phyloP scores from a whole-genome alignment of 2,329 filamentous ascomycete genomes.

The Colletotrichum coccodes region DNA sequence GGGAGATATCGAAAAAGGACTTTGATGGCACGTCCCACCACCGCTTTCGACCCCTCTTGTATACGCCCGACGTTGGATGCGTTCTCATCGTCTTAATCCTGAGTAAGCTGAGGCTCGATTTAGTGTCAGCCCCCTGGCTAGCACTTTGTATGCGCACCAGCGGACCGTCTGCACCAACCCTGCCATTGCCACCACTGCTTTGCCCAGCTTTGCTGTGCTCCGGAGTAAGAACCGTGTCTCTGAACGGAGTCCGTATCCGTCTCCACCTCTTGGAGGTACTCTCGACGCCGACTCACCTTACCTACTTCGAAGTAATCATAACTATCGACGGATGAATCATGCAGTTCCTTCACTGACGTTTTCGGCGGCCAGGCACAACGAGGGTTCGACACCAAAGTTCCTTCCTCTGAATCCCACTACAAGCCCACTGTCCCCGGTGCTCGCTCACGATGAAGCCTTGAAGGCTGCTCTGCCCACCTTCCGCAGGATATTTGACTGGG shows the following conservation, averaged over 20 bases:
- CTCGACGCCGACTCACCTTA: not conserved
- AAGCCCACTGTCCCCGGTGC: too few species aligned
- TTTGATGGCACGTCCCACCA: not conserved
- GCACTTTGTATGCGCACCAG: not conserved
- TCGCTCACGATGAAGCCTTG: not conserved
- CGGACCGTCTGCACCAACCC: not conserved
- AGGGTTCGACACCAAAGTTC: not conserved
- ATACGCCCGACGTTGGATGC: slow-evolving; percentile 12
- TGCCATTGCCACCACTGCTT: not conserved
- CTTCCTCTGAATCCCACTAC: not conserved
- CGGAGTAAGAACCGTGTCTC: not conserved
- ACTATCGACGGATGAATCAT: not conserved
- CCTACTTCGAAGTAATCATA: not conserved
- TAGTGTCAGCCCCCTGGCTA: not conserved
- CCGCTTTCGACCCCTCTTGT: not conserved
- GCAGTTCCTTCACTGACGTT: not conserved
- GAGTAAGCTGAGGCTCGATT: slow-evolving; percentile 25
- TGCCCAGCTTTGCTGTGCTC: not conserved
- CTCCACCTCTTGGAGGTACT: not conserved
- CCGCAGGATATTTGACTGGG: not conserved
- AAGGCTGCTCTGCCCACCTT: not conserved
- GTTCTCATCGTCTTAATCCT: not conserved
- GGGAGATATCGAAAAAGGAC: not conserved
- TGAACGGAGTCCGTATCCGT: not conserved
- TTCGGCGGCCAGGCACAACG: not conserved